phyloP scores from a whole-genome alignment of 768 basidiomycete species.

The Coprinopsis cinerea region DNA sequence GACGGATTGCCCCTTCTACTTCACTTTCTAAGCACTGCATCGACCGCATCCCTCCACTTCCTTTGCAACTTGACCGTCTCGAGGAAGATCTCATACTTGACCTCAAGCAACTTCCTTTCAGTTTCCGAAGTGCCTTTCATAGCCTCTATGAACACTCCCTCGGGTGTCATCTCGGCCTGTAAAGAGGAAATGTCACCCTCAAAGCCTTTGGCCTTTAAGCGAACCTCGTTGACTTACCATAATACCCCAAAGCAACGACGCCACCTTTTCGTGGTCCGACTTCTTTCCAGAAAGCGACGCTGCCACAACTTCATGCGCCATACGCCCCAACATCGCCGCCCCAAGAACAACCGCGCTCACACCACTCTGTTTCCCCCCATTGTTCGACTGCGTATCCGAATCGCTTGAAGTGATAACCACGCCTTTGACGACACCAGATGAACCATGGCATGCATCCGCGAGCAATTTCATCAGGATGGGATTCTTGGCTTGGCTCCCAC shows the following conservation, averaged over 20 bases:
- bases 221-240: constrained; percentile 53
- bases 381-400: constrained; percentile 86
- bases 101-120: constrained; percentile 75
- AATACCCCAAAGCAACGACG: constrained; percentile 77
- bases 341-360: constrained; percentile 87
- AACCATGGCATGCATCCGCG: constrained; percentile 77
- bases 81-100: constrained; percentile 91
- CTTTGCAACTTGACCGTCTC: constrained; percentile 87
- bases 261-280: constrained; percentile 40
- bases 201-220: no score
- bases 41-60: constrained; percentile 78
- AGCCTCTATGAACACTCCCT: constrained; percentile 67
- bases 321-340: constrained; percentile 88
- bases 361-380: constrained; percentile 74
- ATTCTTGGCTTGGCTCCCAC: constrained; percentile 92
- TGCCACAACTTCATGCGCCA: constrained; percentile 56
- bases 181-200: constrained; percentile 2
- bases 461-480: constrained; percentile 81
- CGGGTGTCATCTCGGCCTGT: constrained; percentile 89
- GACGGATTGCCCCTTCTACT: no score
- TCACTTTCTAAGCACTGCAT: constrained; percentile 21
- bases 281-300: constrained; percentile 14
- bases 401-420: constrained; percentile 38
- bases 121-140: constrained; percentile 30
- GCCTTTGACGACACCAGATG: constrained; percentile 52